Conservation (phyloP, 2,329 filamentous ascomycete genomes). For the Pseudopyrenochaeta lycopersici region DNA sequence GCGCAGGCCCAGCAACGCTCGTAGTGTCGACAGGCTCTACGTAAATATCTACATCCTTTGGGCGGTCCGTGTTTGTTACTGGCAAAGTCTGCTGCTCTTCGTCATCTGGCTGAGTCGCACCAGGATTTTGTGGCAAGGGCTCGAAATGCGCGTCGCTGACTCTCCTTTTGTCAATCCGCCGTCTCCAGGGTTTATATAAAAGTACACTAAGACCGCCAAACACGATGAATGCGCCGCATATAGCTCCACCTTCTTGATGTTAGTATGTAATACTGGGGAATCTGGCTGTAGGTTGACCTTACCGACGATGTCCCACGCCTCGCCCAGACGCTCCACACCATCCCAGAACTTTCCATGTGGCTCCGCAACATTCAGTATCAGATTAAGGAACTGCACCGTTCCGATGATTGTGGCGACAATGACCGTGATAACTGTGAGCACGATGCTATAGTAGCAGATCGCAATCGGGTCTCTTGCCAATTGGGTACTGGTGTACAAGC, state of each 20-base stretch:
- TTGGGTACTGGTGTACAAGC: conserved; percentile 82
- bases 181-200: conserved; percentile 81
- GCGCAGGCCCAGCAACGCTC: conserved; percentile 14
- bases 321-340: conserved; percentile 69
- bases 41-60: conserved; percentile 20
- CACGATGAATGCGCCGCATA: conserved; percentile 84
- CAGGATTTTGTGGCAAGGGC: conserved; percentile 28
- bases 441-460: conserved; percentile 91
- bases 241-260: conserved; percentile 65
- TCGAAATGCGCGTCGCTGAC: conserved; percentile 37
- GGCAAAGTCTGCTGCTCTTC: conserved; percentile 12
- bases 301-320: conserved; percentile 50
- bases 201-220: conserved; percentile 78
- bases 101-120: conserved; percentile 4
- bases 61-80: not conserved
- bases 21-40: conserved; percentile 26
- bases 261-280: not conserved
- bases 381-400: conserved; percentile 80
- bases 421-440: conserved; percentile 84
- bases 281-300: conserved; percentile 49
- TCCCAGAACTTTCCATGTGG: conserved; percentile 88
- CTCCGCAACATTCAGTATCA: conserved; percentile 78
- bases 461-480: conserved; percentile 85
- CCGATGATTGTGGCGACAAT: conserved; percentile 87
- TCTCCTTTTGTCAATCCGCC: conserved; percentile 59